Evolutionary conservation across 1,284 basidiomycete genomes (phyloP), one percentile per base, ranked within the genome.

Genomic region (Blastosporella zonata): DNA sequence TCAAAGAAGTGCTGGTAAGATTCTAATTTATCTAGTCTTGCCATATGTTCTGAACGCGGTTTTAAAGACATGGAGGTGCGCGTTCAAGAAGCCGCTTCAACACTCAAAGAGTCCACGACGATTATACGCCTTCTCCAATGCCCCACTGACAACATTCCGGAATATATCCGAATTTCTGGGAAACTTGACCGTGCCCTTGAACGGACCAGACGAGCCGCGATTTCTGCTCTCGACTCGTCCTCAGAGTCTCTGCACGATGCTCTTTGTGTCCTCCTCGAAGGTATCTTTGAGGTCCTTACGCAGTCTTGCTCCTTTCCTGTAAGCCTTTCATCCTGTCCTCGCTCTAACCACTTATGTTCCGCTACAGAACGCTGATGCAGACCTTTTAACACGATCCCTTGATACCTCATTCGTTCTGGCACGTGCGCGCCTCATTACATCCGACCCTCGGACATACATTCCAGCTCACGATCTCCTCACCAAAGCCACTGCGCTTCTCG

Each of bases 341-440:
- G 13, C 29, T 20, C 12, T 38, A 8, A 22, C 21, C 20, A 18
- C 20, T 46, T 18, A 38, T 50, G 23, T 28, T 29, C 22, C 42
- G 46, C 54, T 18, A 43, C 47, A 73, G 71, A 57, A 57, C 17
- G 58, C 59, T 21, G 55, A 63, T 35, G 38, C 61, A 2, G 75
- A 78, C 41, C 55, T 67, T 0, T 54, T 79, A 15, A 78, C 78
- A 2, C 70, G 78, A 3, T 65, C 73, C 7, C 63, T 89, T 3
- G 87, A 90, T 51, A 75, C 80, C 0, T 59, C 82, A 7, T 85
- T 89, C 57, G 62, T 70, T 13, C 73, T 90, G 25, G 75, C 85
- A 1, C 77, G 78, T 6, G 70, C 68, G 1, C 59, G 62, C 7
- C 67, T 87, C 2, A 60, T 68, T 21, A 60, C 73, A 12, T 60